Evolutionary conservation across 441 rosid species (phyloP).

Genomic region (Gossypium trilobum): DNA sequence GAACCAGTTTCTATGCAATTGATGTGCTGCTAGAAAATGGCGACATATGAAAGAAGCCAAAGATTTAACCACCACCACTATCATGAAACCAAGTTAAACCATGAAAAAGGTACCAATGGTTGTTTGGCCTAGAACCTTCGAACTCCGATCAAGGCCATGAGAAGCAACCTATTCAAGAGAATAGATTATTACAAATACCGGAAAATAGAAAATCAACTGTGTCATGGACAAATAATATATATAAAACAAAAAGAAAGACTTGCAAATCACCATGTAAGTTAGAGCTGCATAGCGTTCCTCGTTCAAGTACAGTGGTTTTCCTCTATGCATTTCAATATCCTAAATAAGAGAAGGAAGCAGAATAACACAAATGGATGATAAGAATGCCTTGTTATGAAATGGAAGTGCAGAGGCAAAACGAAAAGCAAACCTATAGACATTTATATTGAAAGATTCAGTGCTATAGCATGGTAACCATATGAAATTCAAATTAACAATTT

Average conservation of each 20-base stretch:
- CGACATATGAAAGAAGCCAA: neutral
- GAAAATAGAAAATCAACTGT: neutral
- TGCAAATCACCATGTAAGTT: conserved; percentile 57
- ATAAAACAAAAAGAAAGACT: conserved; percentile 3
- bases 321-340: conserved; percentile 74
- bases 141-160: conserved; percentile 80
- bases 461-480: neutral
- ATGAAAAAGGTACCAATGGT: conserved; percentile 48
- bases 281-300: conserved; percentile 96
- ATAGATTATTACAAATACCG: neutral
- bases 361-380: neutral
- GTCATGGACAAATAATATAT: neutral
- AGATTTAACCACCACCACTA: neutral
- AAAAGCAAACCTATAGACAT: neutral
- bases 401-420: neutral
- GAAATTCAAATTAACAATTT: neutral
- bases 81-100: conserved; percentile 24
- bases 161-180: conserved; percentile 62
- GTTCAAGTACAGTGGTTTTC: conserved; percentile 87
- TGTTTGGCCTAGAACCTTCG: conserved; percentile 70
- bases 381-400: neutral
- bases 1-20: conserved; percentile 5
- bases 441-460: neutral
- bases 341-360: conserved; percentile 19
- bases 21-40: conserved; percentile 1